Conservation (phyloP, 495 filamentous ascomycete species). For the Rostrohypoxylon terebratum region DNA sequence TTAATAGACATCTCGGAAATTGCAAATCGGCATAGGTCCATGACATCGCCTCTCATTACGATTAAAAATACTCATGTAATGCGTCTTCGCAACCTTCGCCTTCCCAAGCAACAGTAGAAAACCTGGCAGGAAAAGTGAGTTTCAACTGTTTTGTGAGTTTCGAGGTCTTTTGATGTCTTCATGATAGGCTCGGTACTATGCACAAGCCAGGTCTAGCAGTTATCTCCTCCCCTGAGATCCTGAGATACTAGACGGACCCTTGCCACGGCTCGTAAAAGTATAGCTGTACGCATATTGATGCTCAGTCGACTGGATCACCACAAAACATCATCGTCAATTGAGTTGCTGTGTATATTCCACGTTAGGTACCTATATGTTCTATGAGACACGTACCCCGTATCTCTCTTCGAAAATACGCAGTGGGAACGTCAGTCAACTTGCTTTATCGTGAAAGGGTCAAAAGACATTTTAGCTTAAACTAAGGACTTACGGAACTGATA, state of each 20-base stretch:
- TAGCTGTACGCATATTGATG: neutral
- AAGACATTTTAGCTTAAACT: neutral
- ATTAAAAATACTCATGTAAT: neutral
- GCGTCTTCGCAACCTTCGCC: neutral
- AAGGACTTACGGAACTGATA: neutral
- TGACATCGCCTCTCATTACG: neutral
- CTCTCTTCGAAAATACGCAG: neutral
- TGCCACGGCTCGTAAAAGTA: neutral
- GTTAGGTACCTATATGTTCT: too few species aligned
- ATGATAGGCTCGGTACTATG: neutral
- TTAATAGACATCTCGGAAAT: slow-evolving; percentile 34
- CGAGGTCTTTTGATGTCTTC: neutral
- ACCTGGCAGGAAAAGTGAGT: neutral
- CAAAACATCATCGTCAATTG: neutral
- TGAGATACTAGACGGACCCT: neutral
- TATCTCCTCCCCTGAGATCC: neutral
- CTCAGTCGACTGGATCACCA: neutral
- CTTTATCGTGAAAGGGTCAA: neutral
- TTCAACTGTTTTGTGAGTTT: neutral
- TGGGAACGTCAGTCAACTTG: neutral
- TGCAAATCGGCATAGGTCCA: slow-evolving; percentile 16
- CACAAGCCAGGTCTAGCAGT: neutral
- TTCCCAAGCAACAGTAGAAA: too few species aligned
- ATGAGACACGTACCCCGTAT: neutral
- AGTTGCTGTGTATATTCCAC: neutral